Evolutionary conservation across 2,329 filamentous ascomycete species (phyloP).

Genomic region (Diaporthe citrichinensis): DNA sequence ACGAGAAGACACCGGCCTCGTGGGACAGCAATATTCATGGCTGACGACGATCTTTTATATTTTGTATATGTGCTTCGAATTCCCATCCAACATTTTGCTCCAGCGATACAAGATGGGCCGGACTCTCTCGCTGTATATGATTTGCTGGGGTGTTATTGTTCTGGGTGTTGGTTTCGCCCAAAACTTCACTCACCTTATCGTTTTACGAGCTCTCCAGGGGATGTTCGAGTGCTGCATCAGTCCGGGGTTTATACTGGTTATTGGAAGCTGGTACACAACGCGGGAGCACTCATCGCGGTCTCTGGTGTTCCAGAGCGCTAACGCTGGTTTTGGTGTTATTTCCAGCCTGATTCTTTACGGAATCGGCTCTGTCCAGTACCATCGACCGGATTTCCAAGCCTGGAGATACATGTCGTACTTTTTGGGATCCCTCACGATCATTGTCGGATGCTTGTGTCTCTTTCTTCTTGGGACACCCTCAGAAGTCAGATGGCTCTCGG

Average conservation of each 20-base stretch:
- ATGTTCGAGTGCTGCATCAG: conserved; percentile 56
- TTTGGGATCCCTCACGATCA: conserved; percentile 52
- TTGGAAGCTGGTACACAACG: conserved; percentile 56
- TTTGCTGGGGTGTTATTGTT: conserved; percentile 51
- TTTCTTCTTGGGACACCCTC: conserved; percentile 55
- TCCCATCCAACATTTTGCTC: conserved; percentile 50
- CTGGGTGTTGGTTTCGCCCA: conserved; percentile 55
- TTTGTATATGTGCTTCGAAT: conserved; percentile 50
- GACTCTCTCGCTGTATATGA: conserved; percentile 48
- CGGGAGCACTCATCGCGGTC: conserved; percentile 54
- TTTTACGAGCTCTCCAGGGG: conserved; percentile 54
- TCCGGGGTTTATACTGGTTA: conserved; percentile 55
- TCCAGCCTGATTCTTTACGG: conserved; percentile 54
- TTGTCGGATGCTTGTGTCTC: conserved; percentile 51
- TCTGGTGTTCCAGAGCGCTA: conserved; percentile 55
- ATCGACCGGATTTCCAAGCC: conserved; percentile 49
- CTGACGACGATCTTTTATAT: conserved; percentile 55
- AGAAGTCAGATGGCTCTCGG: conserved; percentile 54
- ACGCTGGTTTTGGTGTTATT: conserved; percentile 55
- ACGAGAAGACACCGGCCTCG: conserved; percentile 47
- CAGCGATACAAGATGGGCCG: conserved; percentile 48
- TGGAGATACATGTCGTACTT: conserved; percentile 58
- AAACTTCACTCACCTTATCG: conserved; percentile 55
- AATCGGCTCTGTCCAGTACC: conserved; percentile 51
- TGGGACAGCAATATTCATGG: conserved; percentile 47